Base-by-base conservation (phyloP, 768 basidiomycete genomes). In the Rhodotorula babjevae region DNA sequence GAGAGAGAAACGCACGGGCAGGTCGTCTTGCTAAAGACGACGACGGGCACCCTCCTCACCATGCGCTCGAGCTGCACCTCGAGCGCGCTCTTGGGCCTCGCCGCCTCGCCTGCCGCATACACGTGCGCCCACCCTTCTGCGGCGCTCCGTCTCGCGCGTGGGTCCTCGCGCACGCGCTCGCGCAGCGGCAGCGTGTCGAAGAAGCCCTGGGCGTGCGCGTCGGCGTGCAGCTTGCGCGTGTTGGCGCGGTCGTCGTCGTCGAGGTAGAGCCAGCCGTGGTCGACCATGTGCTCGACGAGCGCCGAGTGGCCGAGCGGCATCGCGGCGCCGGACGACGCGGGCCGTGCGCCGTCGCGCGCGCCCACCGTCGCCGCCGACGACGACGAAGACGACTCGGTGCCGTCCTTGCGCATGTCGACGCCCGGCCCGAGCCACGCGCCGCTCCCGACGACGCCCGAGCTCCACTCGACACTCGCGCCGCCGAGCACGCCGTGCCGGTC, bases 11-110 rank as follows among this genome's bases (percentile, higher is more conserved):
- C 71, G 31, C 47, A 73, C 72, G 72, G 67, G 56, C 72, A 73
- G 3, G 66, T 68, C 21, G 72, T 60, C 61, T 68, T 68, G 57
- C 67, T 65, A 44, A 73, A 73, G 29, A 73, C 57, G 7, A 73
- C 72, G 14, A 68, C 53, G 21, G 66, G 66, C 4, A 33, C 55
- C 21, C 63, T 49, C 55, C 71, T 44, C 36, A 67, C 71, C 40
- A 52, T 42, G 47, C 44, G 49, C 56, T 72, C 71, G 27, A 72
- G 40, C n/a, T 58, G 49, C 2, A 67, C 61, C 66, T 72, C 65
- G n/a, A 72, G 44, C 55, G 71, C 71, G 44, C 71, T 72, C 56
- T 72, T 72, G 21, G 44, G n/a, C 61, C 33, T 29, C 2, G 42
- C 55, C 44, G 55, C 14, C 27, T 40, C 71, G 56, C 47, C 29